Percentiles rank a stretch among this genome's conserved stretches.
phyloP scores from a whole-genome alignment of 768 basidiomycete genomes.

The Harrya chromipes region DNA sequence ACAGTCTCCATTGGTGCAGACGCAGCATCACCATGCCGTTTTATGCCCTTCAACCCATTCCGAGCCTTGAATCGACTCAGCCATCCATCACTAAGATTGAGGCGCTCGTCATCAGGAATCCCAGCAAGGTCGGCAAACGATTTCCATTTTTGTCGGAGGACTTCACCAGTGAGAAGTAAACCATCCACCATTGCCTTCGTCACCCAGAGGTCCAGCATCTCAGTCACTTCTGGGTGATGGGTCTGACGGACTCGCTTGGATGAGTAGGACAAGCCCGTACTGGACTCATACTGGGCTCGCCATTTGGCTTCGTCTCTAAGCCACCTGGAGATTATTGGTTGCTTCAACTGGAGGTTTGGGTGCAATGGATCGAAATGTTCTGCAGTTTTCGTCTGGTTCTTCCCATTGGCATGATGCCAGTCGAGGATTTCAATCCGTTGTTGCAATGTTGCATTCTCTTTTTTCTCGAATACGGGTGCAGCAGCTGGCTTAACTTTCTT shows the following conservation, averaged over 20 bases:
- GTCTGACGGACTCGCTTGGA: slow-evolving; percentile 19
- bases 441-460: too few species aligned
- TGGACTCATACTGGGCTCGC: slow-evolving; percentile 14
- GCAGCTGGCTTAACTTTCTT: too few species aligned
- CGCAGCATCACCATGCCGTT: slow-evolving; percentile 33
- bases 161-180: slow-evolving; percentile 32
- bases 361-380: slow-evolving; percentile 30
- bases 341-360: slow-evolving; percentile 33
- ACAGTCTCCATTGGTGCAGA: slow-evolving; percentile 25
- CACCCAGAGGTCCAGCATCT: slow-evolving; percentile 38
- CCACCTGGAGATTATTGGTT: slow-evolving; percentile 34
- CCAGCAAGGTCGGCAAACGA: slow-evolving; percentile 15
- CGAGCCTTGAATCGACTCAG: not conserved
- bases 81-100: slow-evolving; percentile 35
- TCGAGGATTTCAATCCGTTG: slow-evolving; percentile 22
- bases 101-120: slow-evolving; percentile 31
- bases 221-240: slow-evolving; percentile 32
- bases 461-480: too few species aligned
- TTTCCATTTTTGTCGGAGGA: slow-evolving; percentile 5
- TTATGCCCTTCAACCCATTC: not conserved
- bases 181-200: slow-evolving; percentile 35
- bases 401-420: slow-evolving; percentile 33
- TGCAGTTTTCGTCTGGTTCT: slow-evolving; percentile 33
- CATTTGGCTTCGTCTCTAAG: slow-evolving; percentile 30
- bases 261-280: not conserved